Evolutionary conservation across 768 basidiomycete species (phyloP), one percentile per base, ranked within the genome.

Genomic region (Phanerochaete sordida): DNA sequence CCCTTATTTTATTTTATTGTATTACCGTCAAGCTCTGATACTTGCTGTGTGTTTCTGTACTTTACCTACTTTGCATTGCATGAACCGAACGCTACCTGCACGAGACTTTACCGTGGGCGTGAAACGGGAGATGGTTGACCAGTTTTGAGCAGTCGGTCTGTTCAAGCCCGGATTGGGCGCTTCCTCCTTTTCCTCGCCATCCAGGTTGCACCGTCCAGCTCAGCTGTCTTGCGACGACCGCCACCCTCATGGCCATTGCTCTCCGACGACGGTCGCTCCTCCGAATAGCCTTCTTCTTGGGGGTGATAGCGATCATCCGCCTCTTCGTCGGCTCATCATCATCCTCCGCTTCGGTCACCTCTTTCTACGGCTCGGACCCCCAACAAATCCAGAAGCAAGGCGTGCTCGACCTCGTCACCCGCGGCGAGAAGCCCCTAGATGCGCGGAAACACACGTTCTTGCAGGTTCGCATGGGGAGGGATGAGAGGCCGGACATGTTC

Each of bases 391-490:
- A 77, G 52, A 76, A 78, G 19, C 84, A 85, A 60, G 81, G 82
- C 61, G 84, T 89, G 16, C 76, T 90, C 44, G 87, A 90, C 68
- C 78, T 86, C 15, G 83, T 90, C 19, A 76, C 81, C 0, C 74
- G 84, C 1, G 69, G 82, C 30, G 93, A 94, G 74, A 90, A 87
- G 71, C 83, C 82, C 9, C 81, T 98, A 39, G 95, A 98, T 79
- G 88, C 92, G 15, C 91, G 95, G 62, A 87, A 86, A 62, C 85
- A 95, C 75, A 82, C 85, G 11, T 98, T 97, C 70, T 72, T 98
- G 44, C 97, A 98, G 75, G 81, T 84, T 1, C 82, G 97, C 33
- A 83, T 93, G 76, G 95, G 95, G 1, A 79, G 96, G 60, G 96
- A 98, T 68, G 86, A 90, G 65, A 78, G 85, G 48, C 81, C 84